Evolutionary conservation across 352 stramenopile species (phyloP).

Genomic region (Pythium rishiriense): DNA sequence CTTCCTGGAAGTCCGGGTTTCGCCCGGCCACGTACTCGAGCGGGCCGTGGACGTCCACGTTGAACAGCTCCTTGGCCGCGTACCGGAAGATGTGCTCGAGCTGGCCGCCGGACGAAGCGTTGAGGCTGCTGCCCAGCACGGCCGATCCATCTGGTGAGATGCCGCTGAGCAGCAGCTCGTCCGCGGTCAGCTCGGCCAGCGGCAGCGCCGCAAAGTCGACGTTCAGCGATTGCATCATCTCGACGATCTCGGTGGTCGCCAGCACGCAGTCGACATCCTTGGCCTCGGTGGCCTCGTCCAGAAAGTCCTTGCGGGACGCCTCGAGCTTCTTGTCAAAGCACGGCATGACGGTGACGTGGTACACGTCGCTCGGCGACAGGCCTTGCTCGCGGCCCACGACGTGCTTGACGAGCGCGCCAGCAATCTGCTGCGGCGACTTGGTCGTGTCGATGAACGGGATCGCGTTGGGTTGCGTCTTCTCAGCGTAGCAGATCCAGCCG

Average conservation of each 20-base stretch:
- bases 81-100: conserved; percentile 92
- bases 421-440: conserved; percentile 96
- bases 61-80: conserved; percentile 89
- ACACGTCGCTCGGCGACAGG: conserved; percentile 68
- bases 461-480: conserved; percentile 95
- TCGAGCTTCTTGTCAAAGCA: conserved; percentile 99
- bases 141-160: conserved; percentile 51
- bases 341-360: conserved; percentile 96
- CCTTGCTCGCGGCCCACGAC: conserved; percentile 67
- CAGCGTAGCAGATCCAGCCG: conserved; percentile 97
- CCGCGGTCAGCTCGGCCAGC: conserved; percentile 53
- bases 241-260: conserved; percentile 78
- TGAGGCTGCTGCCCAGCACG: conserved; percentile 62
- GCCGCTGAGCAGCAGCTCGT: conserved; percentile 76
- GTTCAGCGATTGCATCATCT: conserved; percentile 56
- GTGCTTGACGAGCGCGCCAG: conserved; percentile 80
- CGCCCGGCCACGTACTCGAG: conserved; percentile 86
- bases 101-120: conserved; percentile 85
- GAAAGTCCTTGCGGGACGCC: conserved; percentile 91
- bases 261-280: conserved; percentile 96
- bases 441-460: conserved; percentile 95
- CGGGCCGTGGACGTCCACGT: conserved; percentile 77
- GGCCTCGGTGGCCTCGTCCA: conserved; percentile 55
- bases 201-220: conserved; percentile 72
- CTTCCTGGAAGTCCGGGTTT: conserved; percentile 90